A percentile compares a stretch with the other conserved stretches of the same genome.
phyloP scores from a whole-genome alignment of 805 yeast genomes.

The Ogataea nakhonphanomensis region DNA sequence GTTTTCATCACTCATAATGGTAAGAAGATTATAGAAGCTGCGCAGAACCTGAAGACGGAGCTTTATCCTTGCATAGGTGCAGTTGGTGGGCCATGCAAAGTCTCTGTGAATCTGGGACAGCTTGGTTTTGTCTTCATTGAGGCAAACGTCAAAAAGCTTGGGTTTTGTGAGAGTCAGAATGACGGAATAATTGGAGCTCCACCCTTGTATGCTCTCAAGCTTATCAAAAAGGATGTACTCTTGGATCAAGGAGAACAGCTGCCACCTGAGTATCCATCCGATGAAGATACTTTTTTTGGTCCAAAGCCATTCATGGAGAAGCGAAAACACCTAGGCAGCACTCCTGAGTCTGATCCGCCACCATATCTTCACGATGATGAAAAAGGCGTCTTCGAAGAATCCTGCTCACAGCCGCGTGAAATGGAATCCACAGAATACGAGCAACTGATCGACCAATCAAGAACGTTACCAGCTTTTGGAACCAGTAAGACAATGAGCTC shows the following conservation, averaged over 20 bases:
- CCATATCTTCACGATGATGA: slow-evolving; percentile 20
- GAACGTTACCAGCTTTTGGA: slow-evolving; percentile 11
- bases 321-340: slow-evolving; percentile 4
- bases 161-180: slow-evolving; percentile 49
- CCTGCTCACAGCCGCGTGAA: neutral
- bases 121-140: slow-evolving; percentile 86
- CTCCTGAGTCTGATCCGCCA: slow-evolving; percentile 31
- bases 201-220: slow-evolving; percentile 31
- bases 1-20: slow-evolving; percentile 56
- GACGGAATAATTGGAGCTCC: slow-evolving; percentile 40
- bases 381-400: slow-evolving; percentile 2
- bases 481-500: slow-evolving; percentile 3
- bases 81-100: slow-evolving; percentile 44
- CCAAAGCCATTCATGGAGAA: slow-evolving; percentile 25
- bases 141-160: slow-evolving; percentile 66
- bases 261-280: slow-evolving; percentile 68
- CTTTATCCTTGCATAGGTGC: slow-evolving; percentile 55
- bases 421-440: slow-evolving; percentile 22
- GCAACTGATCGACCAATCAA: slow-evolving; percentile 11
- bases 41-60: slow-evolving; percentile 47
- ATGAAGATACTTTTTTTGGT: slow-evolving; percentile 62
- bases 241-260: slow-evolving; percentile 69
- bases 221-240: slow-evolving; percentile 43
- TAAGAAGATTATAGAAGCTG: slow-evolving; percentile 47
- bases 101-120: slow-evolving; percentile 75